Evolutionary conservation across 2,329 filamentous ascomycete species (phyloP).

Genomic region (Scorias spongiosa): DNA sequence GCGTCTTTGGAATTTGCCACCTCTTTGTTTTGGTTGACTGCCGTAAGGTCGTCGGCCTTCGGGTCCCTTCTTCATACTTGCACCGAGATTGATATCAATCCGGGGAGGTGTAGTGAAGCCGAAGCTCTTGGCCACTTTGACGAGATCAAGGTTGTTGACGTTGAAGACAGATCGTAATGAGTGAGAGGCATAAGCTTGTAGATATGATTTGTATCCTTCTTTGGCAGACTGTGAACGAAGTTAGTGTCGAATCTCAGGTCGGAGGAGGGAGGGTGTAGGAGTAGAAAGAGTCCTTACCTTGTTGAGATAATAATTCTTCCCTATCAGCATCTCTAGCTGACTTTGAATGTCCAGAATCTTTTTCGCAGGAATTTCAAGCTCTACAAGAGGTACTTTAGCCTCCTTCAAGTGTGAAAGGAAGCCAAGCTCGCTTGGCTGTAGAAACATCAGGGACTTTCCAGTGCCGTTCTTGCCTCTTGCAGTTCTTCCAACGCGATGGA

Average conservation of each 20-base stretch:
- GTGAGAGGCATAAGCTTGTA: conserved; percentile 88
- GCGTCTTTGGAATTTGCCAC: background rate
- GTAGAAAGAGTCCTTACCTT: conserved; percentile 38
- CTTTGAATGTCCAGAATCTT: conserved; percentile 70
- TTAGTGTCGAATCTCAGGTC: conserved; percentile 2
- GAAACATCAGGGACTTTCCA: conserved; percentile 80
- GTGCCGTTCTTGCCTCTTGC: conserved; percentile 71
- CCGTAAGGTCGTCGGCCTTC: conserved; percentile 61
- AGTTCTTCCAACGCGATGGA: conserved; percentile 90
- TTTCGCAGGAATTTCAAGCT: conserved; percentile 86
- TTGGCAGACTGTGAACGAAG: conserved; percentile 39
- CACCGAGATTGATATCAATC: conserved; percentile 63
- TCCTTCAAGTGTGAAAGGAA: conserved; percentile 86
- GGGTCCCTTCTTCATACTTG: conserved; percentile 60
- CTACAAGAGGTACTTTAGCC: conserved; percentile 80
- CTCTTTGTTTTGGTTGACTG: conserved; percentile 54
- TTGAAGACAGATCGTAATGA: conserved; percentile 71
- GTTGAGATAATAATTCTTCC: conserved; percentile 93
- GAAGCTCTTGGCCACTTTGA: conserved; percentile 73
- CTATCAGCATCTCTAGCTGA: conserved; percentile 86
- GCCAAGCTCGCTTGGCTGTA: conserved; percentile 81
- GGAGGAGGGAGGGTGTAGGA: background rate
- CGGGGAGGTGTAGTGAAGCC: conserved; percentile 64
- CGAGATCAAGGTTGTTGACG: conserved; percentile 65
- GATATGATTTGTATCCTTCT: conserved; percentile 70